A percentile compares a stretch with the other conserved stretches of the same genome.
phyloP scores from a whole-genome alignment of 495 filamentous ascomycete species.

The Penicillium desertorum region DNA sequence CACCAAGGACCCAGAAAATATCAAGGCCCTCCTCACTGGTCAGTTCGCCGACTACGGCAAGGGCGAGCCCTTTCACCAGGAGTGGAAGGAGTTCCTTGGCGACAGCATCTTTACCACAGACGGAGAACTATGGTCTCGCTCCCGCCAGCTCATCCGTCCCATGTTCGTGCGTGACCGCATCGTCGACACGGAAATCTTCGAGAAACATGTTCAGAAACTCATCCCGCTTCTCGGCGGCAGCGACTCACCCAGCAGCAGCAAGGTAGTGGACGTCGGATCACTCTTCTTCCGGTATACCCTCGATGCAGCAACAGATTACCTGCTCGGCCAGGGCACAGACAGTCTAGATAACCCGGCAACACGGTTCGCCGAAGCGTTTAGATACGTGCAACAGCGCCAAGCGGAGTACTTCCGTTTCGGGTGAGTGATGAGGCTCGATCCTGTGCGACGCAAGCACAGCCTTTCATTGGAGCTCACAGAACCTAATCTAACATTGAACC shows the following conservation, averaged over 20 bases:
- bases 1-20: constrained; percentile 64
- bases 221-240: constrained; percentile 58
- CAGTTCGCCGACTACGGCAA: constrained; percentile 71
- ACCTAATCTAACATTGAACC: constrained; percentile 8
- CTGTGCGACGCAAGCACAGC: constrained; percentile 4
- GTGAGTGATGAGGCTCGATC: constrained; percentile 29
- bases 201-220: constrained; percentile 69
- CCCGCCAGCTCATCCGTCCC: constrained; percentile 74
- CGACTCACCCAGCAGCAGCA: constrained; percentile 40
- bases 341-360: constrained; percentile 58
- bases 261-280: constrained; percentile 63
- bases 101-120: constrained; percentile 81
- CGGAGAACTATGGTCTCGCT: constrained; percentile 69
- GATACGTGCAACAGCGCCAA: constrained; percentile 69
- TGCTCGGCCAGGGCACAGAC: constrained; percentile 74
- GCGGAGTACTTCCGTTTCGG: constrained; percentile 57
- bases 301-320: constrained; percentile 80
- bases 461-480: constrained; percentile 6
- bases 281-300: constrained; percentile 81
- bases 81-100: constrained; percentile 73
- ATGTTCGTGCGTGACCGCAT: constrained; percentile 83
- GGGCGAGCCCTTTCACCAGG: constrained; percentile 63
- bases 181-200: constrained; percentile 75
- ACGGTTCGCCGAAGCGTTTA: constrained; percentile 71
- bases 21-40: constrained; percentile 78